Base-by-base conservation (phyloP, 768 basidiomycete species). In the Mycena capillaripes region DNA sequence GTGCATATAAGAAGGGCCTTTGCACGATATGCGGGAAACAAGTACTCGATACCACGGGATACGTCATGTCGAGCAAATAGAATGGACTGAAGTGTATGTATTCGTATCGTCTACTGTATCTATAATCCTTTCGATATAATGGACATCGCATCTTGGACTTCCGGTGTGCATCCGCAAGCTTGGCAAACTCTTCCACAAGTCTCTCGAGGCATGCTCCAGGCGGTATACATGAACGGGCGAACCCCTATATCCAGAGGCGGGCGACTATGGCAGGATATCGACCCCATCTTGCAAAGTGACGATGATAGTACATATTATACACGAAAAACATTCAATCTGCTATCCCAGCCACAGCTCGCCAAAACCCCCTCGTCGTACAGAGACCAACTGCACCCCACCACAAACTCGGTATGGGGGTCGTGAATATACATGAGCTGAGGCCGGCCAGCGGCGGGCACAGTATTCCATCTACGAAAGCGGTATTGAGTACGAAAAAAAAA, bases 301-400 rank as follows among this genome's bases (percentile, higher is more conserved):
- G n/a, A 52, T 61, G 44, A 25, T 65, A 57, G 46, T 69, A 55
- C 40, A 73, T 66, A 87, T 53, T 76, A 86, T 48, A 89, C 83
- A 70, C 89, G 90, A 79, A 94, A 96, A 73, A 97, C 86, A 82
- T 93, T 90, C 63, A 97, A 82, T 82, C 90, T 89, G 76, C 93
- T 90, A 75, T 98, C 97, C 97, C 97, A 98, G 59, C 93, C 91
- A 81, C 96, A 97, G 70, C 92, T 97, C 46, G 95, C 96, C 56
- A 99, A 78, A 21, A 96, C 79, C 1, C 95, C 95, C 77, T 95
- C 92, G 57, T 98, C 96, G 73, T 91, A 97, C 76, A 98, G 81
- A n/a, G 95, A 95, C 97, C 97, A 98, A 56, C 89, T 88, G 77
- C 94, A 93, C 0, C 95, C 97, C 48, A 94, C 94, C 27, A 97